Evolutionary conservation across 495 filamentous ascomycete species (phyloP).

Genomic region (Aspergillus campestris): DNA sequence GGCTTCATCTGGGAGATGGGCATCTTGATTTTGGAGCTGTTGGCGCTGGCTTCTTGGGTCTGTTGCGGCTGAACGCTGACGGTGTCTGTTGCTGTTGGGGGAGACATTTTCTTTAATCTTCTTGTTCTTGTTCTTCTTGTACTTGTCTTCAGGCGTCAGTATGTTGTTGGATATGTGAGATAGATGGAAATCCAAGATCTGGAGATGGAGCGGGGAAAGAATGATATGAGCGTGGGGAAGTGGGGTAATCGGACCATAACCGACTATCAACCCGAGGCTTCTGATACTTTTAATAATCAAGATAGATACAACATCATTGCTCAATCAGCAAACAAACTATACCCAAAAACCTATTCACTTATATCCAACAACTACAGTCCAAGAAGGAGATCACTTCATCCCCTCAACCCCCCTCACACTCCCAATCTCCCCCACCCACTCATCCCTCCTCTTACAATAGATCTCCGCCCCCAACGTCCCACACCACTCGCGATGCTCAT

Average conservation of each 20-base stretch:
- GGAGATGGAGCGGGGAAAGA: neutral
- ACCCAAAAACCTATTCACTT: too few relatives aligned
- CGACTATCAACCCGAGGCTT: too few relatives aligned
- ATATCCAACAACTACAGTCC: too few relatives aligned
- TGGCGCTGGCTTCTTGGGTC: conserved; percentile 18
- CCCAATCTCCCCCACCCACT: conserved; percentile 11
- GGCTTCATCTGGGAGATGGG: conserved; percentile 31
- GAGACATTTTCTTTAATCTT: conserved; percentile 21
- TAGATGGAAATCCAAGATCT: neutral
- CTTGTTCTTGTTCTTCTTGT: too few relatives aligned
- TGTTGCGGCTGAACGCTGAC: conserved; percentile 13
- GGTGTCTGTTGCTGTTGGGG: conserved; percentile 22
- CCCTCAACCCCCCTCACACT: neutral
- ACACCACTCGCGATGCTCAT: conserved; percentile 3
- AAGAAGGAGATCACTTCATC: neutral
- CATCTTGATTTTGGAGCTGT: conserved; percentile 37
- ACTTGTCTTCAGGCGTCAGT: too few relatives aligned
- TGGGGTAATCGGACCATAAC: too few relatives aligned
- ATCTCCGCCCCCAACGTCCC: conserved; percentile 13
- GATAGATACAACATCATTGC: too few relatives aligned
- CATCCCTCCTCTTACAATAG: conserved; percentile 16
- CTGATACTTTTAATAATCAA: too few relatives aligned
- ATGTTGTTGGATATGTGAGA: neutral
- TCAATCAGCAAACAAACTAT: too few relatives aligned
- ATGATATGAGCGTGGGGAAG: neutral